Evolutionary conservation across 345 rosid genomes (phyloP).

Genomic region (Linum trigynum): DNA sequence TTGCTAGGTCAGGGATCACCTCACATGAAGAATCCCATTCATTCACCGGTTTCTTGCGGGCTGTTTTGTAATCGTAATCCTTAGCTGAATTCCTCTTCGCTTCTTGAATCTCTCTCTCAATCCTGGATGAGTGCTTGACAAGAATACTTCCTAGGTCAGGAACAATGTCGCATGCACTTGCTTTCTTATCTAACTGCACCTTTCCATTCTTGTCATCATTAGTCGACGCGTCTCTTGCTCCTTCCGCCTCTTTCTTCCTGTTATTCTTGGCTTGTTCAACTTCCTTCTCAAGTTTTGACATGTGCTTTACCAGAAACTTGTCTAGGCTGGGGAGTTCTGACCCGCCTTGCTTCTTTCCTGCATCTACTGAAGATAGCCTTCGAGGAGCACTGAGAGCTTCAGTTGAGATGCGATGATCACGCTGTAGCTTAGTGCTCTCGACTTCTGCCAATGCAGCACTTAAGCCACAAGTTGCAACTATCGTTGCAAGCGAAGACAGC

Average conservation of each 20-base stretch:
- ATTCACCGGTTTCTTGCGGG: constrained; percentile 17
- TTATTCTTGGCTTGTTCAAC: constrained; percentile 63
- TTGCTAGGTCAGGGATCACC: constrained; percentile 40
- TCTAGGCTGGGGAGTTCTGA: constrained; percentile 65
- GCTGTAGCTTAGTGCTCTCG: constrained; percentile 30
- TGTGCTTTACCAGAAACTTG: constrained; percentile 70
- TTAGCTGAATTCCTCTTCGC: constrained; percentile 36
- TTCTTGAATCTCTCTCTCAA: constrained; percentile 54
- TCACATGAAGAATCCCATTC: constrained; percentile 19
- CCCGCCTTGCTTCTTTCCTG: constrained; percentile 26
- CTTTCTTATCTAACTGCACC: constrained; percentile 2
- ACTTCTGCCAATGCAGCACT: constrained; percentile 78
- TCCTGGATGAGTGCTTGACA: constrained; percentile 51
- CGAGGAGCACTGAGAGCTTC: constrained; percentile 24
- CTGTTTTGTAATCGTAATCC: constrained; percentile 6
- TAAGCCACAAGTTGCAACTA: constrained; percentile 91
- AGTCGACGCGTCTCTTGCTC: constrained; percentile 13
- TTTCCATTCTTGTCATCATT: constrained; percentile 9
- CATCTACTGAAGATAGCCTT: constrained; percentile 39
- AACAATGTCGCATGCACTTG: constrained; percentile 17
- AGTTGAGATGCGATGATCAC: constrained; percentile 21
- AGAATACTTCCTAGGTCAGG: constrained; percentile 52
- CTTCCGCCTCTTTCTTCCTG: constrained; percentile 24
- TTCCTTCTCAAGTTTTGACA: constrained; percentile 73
- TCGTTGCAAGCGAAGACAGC: constrained; percentile 82